These are phyloP conservation scores for Beta corolliflora DNA, from an alignment of 179 eudicot genomes.

Conservation along the genomic window DNA sequence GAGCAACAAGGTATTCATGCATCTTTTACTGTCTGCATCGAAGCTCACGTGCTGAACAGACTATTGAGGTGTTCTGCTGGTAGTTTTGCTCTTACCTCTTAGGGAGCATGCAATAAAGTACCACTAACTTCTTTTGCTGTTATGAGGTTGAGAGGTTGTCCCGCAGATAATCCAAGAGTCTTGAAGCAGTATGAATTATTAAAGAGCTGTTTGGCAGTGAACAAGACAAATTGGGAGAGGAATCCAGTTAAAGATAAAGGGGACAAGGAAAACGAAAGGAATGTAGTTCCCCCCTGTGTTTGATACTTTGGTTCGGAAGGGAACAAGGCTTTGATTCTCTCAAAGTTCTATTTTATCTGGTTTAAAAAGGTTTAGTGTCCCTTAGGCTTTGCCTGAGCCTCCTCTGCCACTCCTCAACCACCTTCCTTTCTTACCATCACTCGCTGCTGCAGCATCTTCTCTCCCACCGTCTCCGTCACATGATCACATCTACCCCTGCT, in stretches of 20 bases:
- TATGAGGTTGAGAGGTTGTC: not conserved
- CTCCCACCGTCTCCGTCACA: too few relatives aligned
- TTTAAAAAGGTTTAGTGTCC: too few relatives aligned
- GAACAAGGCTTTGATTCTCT: not conserved
- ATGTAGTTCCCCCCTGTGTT: too few relatives aligned
- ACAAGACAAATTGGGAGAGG: not conserved
- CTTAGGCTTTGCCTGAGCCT: too few relatives aligned
- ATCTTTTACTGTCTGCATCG: not conserved
- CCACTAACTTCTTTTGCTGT: not conserved
- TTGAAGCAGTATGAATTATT: not conserved
- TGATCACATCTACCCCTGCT: not conserved
- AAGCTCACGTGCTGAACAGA: not conserved
- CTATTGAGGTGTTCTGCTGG: not conserved
- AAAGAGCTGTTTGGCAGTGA: not conserved
- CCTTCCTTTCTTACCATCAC: too few relatives aligned
- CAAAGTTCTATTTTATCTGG: not conserved
- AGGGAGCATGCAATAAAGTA: not conserved
- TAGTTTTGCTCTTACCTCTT: not conserved
- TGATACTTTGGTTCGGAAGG: too few relatives aligned
- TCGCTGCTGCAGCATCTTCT: too few relatives aligned
- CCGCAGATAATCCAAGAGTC: not conserved
- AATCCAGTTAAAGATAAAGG: too few relatives aligned
- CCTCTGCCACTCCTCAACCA: too few relatives aligned
- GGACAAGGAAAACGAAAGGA: not conserved
- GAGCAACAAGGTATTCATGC: not conserved